These are phyloP conservation scores for Chytridium lagenaria DNA, from an alignment of 371 early-diverging fungal genomes.

Conservation along the genomic window DNA sequence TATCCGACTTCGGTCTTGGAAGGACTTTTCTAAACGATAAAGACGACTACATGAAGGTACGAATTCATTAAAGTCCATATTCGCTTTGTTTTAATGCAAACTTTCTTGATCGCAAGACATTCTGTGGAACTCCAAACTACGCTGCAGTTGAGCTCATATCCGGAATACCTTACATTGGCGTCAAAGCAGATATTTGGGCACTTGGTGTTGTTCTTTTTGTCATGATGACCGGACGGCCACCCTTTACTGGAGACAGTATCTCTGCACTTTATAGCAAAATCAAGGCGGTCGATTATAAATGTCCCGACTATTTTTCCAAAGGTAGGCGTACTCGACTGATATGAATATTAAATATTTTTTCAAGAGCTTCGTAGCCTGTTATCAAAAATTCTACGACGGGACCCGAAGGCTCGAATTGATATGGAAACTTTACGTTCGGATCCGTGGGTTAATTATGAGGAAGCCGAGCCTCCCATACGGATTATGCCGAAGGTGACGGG, in stretches of 20 bases:
- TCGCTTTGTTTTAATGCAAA: background rate
- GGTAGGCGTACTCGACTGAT: constrained; percentile 32
- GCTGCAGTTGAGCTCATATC: constrained; percentile 65
- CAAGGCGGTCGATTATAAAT: constrained; percentile 55
- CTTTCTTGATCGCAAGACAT: constrained; percentile 40
- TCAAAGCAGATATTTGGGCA: constrained; percentile 66
- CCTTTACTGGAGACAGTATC: constrained; percentile 70
- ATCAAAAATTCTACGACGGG: constrained; percentile 51
- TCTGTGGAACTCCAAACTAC: constrained; percentile 69
- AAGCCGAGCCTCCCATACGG: constrained; percentile 47
- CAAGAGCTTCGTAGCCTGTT: constrained; percentile 49
- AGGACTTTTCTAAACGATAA: constrained; percentile 50
- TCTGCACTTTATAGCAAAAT: constrained; percentile 62
- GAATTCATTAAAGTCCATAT: no score
- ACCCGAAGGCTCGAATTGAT: constrained; percentile 50
- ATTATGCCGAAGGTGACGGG: constrained; percentile 47
- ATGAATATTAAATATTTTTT: constrained; percentile 9
- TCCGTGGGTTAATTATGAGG: constrained; percentile 61
- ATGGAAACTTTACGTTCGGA: constrained; percentile 57
- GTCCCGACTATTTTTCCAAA: constrained; percentile 55
- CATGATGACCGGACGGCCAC: constrained; percentile 71
- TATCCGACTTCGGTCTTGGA: constrained; percentile 68
- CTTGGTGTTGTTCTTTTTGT: constrained; percentile 68
- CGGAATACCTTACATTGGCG: constrained; percentile 63
- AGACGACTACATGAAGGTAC: constrained; percentile 53